Conservation (phyloP, 202 grass and related monocot species). For the Digitaria exilis region DNA sequence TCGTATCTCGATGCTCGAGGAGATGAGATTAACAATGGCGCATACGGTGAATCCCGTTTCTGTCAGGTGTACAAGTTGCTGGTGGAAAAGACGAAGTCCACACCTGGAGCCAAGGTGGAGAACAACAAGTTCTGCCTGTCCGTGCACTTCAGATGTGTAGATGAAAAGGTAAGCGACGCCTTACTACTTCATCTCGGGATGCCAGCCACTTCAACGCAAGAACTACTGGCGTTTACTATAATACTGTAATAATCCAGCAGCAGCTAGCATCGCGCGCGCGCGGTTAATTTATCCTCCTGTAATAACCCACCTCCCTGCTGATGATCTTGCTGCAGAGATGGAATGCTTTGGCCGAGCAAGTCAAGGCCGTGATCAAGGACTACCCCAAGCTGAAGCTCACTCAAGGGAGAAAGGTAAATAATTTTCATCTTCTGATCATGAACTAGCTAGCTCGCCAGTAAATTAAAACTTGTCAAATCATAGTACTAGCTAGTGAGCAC, state of each 20-base stretch:
- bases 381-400: conserved; percentile 84
- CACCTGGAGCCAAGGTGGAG: conserved; percentile 93
- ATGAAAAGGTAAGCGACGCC: conserved; percentile 76
- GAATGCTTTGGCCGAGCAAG: conserved; percentile 74
- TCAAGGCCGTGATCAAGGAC: conserved; percentile 84
- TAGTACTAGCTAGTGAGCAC: neutral
- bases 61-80: conserved; percentile 80
- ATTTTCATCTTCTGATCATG: neutral
- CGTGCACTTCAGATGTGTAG: conserved; percentile 98
- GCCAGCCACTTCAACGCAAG: conserved; percentile 39
- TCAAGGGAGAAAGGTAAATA: conserved; percentile 87
- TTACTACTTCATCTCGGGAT: conserved; percentile 49
- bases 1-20: neutral
- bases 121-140: conserved; percentile 99
- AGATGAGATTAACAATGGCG: conserved; percentile 21
- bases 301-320: neutral
- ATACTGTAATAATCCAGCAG: neutral
- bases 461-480: neutral
- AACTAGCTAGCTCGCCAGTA: neutral
- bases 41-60: conserved; percentile 40
- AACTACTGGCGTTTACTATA: conserved; percentile 5
- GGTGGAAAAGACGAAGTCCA: conserved; percentile 81
- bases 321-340: conserved; percentile 60
- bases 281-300: conserved; percentile 40
- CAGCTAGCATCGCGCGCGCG: conserved; percentile 30